Evolutionary conservation across 768 basidiomycete species (phyloP).

Genomic region (Lactarius sanguifluus): DNA sequence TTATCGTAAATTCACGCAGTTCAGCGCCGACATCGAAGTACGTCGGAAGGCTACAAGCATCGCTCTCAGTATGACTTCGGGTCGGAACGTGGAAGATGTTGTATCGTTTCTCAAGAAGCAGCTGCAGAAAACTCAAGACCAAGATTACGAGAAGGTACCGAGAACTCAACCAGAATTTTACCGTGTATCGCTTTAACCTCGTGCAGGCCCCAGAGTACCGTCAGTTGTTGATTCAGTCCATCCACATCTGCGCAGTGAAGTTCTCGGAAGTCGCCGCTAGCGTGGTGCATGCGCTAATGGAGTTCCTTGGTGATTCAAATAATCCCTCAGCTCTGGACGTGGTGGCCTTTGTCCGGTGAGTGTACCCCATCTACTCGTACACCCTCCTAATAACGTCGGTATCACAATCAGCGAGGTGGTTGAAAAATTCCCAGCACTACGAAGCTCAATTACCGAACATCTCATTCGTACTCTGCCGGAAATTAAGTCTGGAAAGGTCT

Average conservation of each 20-base stretch:
- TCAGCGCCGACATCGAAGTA: slow-evolving; percentile 93
- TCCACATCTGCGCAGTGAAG: slow-evolving; percentile 93
- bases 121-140: slow-evolving; percentile 88
- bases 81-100: slow-evolving; percentile 94
- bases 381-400: neutral
- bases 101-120: slow-evolving; percentile 97
- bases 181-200: neutral
- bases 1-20: slow-evolving; percentile 13
- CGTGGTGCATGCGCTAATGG: slow-evolving; percentile 91
- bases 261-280: slow-evolving; percentile 96
- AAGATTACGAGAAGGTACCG: slow-evolving; percentile 85
- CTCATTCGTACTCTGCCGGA: slow-evolving; percentile 77
- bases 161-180: neutral
- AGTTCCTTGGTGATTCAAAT: slow-evolving; percentile 92
- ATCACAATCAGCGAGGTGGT: slow-evolving; percentile 73
- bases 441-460: slow-evolving; percentile 79
- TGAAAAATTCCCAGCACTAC: slow-evolving; percentile 91
- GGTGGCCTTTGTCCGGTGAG: slow-evolving; percentile 72
- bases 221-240: slow-evolving; percentile 94
- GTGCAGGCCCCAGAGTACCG: slow-evolving; percentile 87
- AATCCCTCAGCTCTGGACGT: slow-evolving; percentile 96
- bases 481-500: slow-evolving; percentile 96
- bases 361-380: slow-evolving; percentile 18
- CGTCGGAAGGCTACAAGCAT: slow-evolving; percentile 88
- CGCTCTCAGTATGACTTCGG: slow-evolving; percentile 89